Conservation (phyloP, 2,329 filamentous ascomycete species). For the Colletotrichum sp. region DNA sequence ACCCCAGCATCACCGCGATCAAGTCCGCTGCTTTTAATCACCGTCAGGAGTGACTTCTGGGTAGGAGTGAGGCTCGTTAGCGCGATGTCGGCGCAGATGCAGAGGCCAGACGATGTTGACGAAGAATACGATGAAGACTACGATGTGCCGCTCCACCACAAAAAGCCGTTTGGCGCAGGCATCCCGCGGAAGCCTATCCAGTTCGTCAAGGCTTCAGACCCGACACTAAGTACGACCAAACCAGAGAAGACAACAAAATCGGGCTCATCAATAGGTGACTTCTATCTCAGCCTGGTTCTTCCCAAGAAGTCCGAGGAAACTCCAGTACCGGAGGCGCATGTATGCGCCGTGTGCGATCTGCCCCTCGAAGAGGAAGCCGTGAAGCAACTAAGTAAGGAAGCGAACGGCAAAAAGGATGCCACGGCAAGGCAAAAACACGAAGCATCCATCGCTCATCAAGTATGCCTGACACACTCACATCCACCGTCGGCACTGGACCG, state of each 20-base stretch:
- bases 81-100: neutral
- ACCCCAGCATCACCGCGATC: neutral
- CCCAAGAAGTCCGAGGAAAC: constrained; percentile 26
- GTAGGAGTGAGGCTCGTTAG: neutral
- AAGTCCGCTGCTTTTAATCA: neutral
- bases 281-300: constrained; percentile 73
- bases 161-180: constrained; percentile 60
- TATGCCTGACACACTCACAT: constrained; percentile 71
- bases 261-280: constrained; percentile 51
- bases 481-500: constrained; percentile 76
- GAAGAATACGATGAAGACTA: constrained; percentile 41
- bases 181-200: constrained; percentile 58
- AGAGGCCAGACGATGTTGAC: neutral
- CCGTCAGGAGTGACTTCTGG: neutral
- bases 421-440: constrained; percentile 50
- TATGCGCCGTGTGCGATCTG: constrained; percentile 42
- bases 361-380: constrained; percentile 28
- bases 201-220: constrained; percentile 60
- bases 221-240: constrained; percentile 32
- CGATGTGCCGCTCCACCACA: constrained; percentile 57
- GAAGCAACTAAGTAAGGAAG: constrained; percentile 8
- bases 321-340: neutral
- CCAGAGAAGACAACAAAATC: constrained; percentile 28
- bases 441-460: constrained; percentile 72
- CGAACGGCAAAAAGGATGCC: constrained; percentile 25